Base-by-base conservation (phyloP, 2,329 filamentous ascomycete genomes). In the Mycosphaerelloides madeirae region DNA sequence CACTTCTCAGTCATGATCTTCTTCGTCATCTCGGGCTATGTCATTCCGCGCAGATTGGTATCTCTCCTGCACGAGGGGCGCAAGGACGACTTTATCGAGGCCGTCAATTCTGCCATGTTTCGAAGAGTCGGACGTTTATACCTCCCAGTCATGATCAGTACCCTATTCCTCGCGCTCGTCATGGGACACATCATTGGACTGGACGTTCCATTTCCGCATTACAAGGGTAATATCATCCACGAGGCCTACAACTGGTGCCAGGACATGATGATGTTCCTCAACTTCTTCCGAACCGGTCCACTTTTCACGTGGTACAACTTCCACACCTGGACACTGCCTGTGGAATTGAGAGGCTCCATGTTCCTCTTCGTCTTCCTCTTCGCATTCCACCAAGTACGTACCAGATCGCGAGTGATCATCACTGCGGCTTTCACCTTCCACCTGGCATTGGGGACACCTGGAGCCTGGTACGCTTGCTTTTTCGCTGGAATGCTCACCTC, bases 251-350 rank as follows among this genome's bases (percentile, higher is more conserved):
- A 62, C 14, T 71, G 68, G 68, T 66, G 70, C 38, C 59, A 57
- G 44, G 78, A 85, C 59, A 70, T 78, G 57, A 83, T 84, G 57
- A 83, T 83, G 60, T 85, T 83, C 65, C 83, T 76, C 64, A 85
- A 81, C 59, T 61, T 83, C 32, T 85, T 79, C 65, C 75, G 77
- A 19, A 68, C 69, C 3, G 51, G 51, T 9, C 46, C 53, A 38
- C 44, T 60, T 9, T 60, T 58, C 45, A 53, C 56, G 2, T 54
- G 52, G 34, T 60, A 60, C 41, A 60, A 60, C 37, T 49, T 49
- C n/a, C 56, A 58, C 34, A 55, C 55, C 19, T 83, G 79, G 78
- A 81, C 74, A 0, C 83, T 84, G 43, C 79, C 81, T 0, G 67
- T 80, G 15, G 81, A 84, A 59, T 75, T 81, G 62, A 67, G 73